Evolutionary conservation across 345 rosid species (phyloP), one percentile per base, ranked within the genome.

Genomic region (Reutealis trisperma): DNA sequence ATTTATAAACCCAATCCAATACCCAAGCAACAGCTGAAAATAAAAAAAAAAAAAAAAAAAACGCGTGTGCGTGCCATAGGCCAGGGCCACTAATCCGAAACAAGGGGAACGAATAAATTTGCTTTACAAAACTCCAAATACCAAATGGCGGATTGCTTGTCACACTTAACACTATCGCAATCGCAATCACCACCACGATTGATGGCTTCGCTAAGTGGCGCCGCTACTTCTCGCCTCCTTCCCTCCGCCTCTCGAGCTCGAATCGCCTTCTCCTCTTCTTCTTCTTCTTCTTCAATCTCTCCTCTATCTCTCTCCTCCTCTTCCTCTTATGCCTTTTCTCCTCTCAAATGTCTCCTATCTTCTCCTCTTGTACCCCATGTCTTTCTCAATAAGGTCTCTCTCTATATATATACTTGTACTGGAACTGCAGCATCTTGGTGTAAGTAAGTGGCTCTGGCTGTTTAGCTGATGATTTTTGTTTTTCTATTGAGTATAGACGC

Each of bases 181-280:
- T 37, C 41, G 41, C 41, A 37, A 37, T 37, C 81, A 10, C 8
- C 81, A 3, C 24, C 76, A 49, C 16, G 30, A 4, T 72, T 75
- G 37, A 88, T 92, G 97, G 86, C 88, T 54, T 89, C 97, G 70
- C 82, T 90, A 22, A 59, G 30, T 87, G 85, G 83, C 90, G 88
- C 93, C 71, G 84, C 84, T 87, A 86, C 91, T 58, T 16, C 89
- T 45, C 87, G 88, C 79, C 82, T 87, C 86, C 86, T 87, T 77
- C 71, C 78, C 75, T 79, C 91, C 84, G 75, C 88, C 77, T 81
- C 88, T 74, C 77, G 80, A 22, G 82, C 85, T 61, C 77, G 61
- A 71, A 54, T 44, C 81, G 75, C 81, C 62, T 74, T 81, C 77
- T 59, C 62, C 8, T 73, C 69, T 41, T 32, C 86, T 25, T 41